These are phyloP conservation scores for Paramecium primaurelia DNA, from an alignment of 73 alveolate species.

Conservation along the genomic window DNA sequence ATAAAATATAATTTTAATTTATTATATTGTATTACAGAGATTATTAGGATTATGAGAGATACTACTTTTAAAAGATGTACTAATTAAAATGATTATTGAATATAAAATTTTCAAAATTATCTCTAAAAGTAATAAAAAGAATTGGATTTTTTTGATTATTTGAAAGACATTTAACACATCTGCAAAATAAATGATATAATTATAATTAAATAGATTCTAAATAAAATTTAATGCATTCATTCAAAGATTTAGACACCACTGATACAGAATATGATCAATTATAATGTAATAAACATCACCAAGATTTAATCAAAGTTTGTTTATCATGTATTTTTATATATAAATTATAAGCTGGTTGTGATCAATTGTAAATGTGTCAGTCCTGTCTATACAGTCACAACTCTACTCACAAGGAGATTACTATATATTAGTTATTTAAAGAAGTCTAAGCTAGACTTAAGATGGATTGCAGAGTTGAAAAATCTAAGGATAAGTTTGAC, in stretches of 20 bases:
- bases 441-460: neutral
- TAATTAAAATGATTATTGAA: conserved; percentile 86
- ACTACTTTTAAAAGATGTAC: conserved; percentile 70
- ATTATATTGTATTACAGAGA: neutral
- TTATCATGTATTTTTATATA: neutral
- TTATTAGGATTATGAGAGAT: conserved; percentile 7
- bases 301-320: conserved; percentile 20
- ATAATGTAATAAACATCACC: neutral
- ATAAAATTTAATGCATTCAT: neutral
- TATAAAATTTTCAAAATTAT: conserved; percentile 90
- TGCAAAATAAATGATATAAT: neutral
- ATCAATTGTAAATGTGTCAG: neutral
- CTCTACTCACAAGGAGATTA: neutral
- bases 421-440: neutral
- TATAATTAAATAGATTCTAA: neutral
- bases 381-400: neutral
- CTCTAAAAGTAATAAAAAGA: conserved; percentile 18
- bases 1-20: neutral
- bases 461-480: neutral
- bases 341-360: neutral
- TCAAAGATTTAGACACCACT: neutral
- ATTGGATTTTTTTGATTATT: neutral
- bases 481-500: neutral
- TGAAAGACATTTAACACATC: neutral
- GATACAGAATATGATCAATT: neutral